Conservation (phyloP, 208 protist species). For the Trypanosoma congolense region DNA sequence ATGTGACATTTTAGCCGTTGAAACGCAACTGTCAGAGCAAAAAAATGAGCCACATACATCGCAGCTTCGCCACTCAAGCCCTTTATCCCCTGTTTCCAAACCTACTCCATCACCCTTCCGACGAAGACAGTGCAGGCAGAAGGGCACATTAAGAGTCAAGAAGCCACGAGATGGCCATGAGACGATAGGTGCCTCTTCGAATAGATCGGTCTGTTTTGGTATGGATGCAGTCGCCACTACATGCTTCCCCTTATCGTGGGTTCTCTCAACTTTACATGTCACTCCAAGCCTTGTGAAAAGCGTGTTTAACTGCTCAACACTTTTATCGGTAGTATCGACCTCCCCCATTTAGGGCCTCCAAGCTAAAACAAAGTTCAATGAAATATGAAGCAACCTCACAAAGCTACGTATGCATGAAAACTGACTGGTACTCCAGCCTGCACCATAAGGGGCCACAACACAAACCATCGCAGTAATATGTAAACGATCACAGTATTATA, state of each 20-base stretch:
- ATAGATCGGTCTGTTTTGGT: slow-evolving; percentile 29
- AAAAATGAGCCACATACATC: slow-evolving; percentile 47
- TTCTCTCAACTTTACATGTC: slow-evolving; percentile 42
- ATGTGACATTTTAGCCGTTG: slow-evolving; percentile 29
- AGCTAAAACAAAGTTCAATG: not conserved
- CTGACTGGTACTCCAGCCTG: too few relatives aligned
- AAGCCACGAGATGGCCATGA: slow-evolving; percentile 55
- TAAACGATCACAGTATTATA: too few relatives aligned
- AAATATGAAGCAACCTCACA: not conserved
- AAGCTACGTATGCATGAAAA: too few relatives aligned
- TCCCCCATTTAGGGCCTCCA: not conserved
- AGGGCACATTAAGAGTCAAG: slow-evolving; percentile 31
- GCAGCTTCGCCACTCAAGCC: slow-evolving; percentile 22
- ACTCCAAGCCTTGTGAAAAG: slow-evolving; percentile 58
- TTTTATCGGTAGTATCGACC: slow-evolving; percentile 52
- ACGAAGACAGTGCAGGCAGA: slow-evolving; percentile 75
- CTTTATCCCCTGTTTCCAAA: slow-evolving; percentile 1
- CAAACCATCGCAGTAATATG: too few relatives aligned
- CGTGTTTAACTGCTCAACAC: slow-evolving; percentile 42
- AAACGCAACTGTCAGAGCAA: slow-evolving; percentile 47
- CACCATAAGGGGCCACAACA: too few relatives aligned
- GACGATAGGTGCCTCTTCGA: slow-evolving; percentile 73
- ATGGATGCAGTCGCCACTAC: slow-evolving; percentile 44
- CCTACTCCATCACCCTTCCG: slow-evolving; percentile 3
- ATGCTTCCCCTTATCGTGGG: slow-evolving; percentile 55